These are phyloP conservation scores for Chaetomium olivaceum DNA, from an alignment of 2,329 filamentous ascomycete species.

Conservation along the genomic window DNA sequence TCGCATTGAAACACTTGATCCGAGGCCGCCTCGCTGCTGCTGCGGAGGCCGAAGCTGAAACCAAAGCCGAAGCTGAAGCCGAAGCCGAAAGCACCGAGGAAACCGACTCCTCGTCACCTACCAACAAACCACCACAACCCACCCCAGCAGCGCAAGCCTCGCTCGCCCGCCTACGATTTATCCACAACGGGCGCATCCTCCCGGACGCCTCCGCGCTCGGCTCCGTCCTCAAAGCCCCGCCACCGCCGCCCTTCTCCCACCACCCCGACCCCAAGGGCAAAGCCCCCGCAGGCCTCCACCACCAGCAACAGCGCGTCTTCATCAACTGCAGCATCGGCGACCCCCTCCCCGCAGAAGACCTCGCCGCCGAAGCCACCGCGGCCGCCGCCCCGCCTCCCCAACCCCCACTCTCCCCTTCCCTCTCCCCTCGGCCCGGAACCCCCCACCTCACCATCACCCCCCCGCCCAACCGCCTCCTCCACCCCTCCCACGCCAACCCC, in stretches of 20 bases:
- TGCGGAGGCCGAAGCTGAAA: slow-evolving; percentile 46
- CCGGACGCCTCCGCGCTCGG: slow-evolving; percentile 70
- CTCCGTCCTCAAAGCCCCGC: slow-evolving; percentile 64
- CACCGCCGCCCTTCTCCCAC: slow-evolving; percentile 51
- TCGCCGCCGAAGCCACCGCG: slow-evolving; percentile 60
- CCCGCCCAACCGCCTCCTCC: not conserved
- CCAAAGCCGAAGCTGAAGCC: slow-evolving; percentile 26
- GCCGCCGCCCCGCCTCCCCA: slow-evolving; percentile 38
- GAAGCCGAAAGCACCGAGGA: not conserved
- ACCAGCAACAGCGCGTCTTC: slow-evolving; percentile 62
- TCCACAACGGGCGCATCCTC: slow-evolving; percentile 85
- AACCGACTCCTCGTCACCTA: not conserved
- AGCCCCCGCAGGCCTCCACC: slow-evolving; percentile 51
- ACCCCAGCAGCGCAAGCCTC: slow-evolving; percentile 36
- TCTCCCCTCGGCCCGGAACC: not conserved
- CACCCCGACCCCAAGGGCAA: slow-evolving; percentile 61
- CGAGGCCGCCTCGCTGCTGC: slow-evolving; percentile 64
- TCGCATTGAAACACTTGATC: slow-evolving; percentile 79
- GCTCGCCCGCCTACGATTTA: slow-evolving; percentile 77
- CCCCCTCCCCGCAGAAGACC: slow-evolving; percentile 65
- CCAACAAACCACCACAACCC: not conserved
- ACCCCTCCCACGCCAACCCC: too few relatives aligned
- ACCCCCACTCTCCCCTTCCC: slow-evolving; percentile 29
- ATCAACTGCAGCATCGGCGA: slow-evolving; percentile 92
- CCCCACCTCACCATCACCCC: not conserved